Base-by-base conservation (phyloP, 768 basidiomycete genomes). In the Inosperma sp. region DNA sequence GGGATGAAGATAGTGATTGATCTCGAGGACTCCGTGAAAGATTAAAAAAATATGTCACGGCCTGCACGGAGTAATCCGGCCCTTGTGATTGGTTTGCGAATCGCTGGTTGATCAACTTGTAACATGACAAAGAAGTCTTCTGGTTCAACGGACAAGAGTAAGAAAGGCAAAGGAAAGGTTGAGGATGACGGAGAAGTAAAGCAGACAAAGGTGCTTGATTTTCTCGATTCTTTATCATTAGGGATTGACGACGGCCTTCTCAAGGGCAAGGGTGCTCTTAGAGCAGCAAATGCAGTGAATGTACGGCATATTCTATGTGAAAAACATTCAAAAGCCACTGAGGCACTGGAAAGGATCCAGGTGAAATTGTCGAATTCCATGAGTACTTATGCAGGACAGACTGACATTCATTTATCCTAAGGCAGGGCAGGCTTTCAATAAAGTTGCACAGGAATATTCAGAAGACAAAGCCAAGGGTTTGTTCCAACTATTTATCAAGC, bases 251-350 rank as follows among this genome's bases (percentile, higher is more conserved):
- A 22, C 37, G 43, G 25, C 16, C 2, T 29, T 56, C 39, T 47
- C 46, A 52, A 79, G 79, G 75, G 70, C 13, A 84, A 83, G 62
- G 77, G 79, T 21, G 73, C 71, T 2, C 63, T 91, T 66, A 92
- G 89, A 67, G 69, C 88, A 22, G 90, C 89, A 9, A 90, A 81
- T 6, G 82, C 90, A 23, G 71, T 93, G 31, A 91, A 91, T 62
- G 89, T 93, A 25, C 82, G 90, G 23, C 90, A 93, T 64, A 88
- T 93, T 35, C 72, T 93, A 17, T 93, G 90, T 66, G 90, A 93
- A 68, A 93, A 92, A 59, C 86, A 90, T 49, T 84, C 87, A 7
- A 88, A 79, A 60, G 88, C 83, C 2, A 74, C 74, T 35, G 90
- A 92, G 62, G 89, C 89, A 1, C 63, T 92, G 44, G 74, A 82